Base-by-base conservation (phyloP, 352 stramenopile genomes). In the Pythium apleroticum region DNA sequence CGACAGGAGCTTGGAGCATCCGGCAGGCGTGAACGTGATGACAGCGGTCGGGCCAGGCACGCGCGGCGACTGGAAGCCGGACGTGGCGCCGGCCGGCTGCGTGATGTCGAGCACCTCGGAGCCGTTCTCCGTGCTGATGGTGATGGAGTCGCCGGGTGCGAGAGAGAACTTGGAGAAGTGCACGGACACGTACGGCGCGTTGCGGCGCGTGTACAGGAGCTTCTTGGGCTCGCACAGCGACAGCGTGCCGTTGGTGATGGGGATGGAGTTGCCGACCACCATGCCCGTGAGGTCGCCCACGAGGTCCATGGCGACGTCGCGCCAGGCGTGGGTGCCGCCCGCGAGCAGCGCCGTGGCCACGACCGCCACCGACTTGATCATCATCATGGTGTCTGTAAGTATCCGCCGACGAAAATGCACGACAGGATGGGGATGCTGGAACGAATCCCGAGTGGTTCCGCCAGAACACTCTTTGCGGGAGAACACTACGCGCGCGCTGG, bases 211-310 rank as follows among this genome's bases (percentile, higher is more conserved):
- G 63, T 65, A 80, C 25, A 25, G 46, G 49, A 71, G 75, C 48
- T 37, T 49, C 28, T 65, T 53, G 25, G 52, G 35, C 24, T 49
- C 52, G 60, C 73, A 80, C 17, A 24, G 43, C 27, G 60, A 52
- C 57, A 77, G 63, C 52, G 73, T 80, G 57, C 62, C 63, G 43
- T 80, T 80, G 22, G 69, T 68, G 57, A 80, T 63, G 10, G 53
- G 27, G 35, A 77, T 35, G 24, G 73, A 73, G 63, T 68, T 75
- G 37, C 69, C 73, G 33, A 80, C 69, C 22, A 76, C 50, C 50
- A 76, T 64, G 37, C 72, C 72, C 28, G 27, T 14, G 45, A 59
- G 56, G 19, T 52, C 15, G 22, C 43, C 52, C 49, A 43, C n/a
- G 39, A 60, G 52, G 20, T 48, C 54, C 62, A 63, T 68, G 17